Base-by-base conservation (phyloP, 352 stramenopile species). In the Phytophthora uliginosa region DNA sequence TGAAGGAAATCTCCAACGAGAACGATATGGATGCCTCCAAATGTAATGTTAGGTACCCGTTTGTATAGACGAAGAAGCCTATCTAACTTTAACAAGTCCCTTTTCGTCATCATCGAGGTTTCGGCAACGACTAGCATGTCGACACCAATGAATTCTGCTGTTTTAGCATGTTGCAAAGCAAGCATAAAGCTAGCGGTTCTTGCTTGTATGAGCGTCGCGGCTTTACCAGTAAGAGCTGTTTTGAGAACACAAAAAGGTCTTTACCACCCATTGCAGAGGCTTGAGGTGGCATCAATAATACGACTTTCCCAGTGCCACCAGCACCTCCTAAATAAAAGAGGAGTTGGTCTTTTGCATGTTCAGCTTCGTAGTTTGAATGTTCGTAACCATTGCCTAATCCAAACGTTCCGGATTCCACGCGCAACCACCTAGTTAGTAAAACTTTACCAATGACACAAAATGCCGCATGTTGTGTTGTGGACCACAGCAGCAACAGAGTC, bases 101-200 rank as follows among this genome's bases (percentile, higher is more conserved):
- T 1, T 61, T 61, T 60, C 17, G 51, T 68, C 36, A 68, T 0
- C 51, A 55, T 68, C 1, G 50, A 68, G 3, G 60, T 15, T 55
- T 61, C 61, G 7, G 60, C 61, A 17, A 68, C 55, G 13, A 68
- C 38, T 8, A 68, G 7, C 18, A 68, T 61, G 18, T 60, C 61
- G 47, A 68, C 50, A 13, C 36, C 33, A 53, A 60, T 2, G 34
- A 59, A 59, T 17, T 66, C 59, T 4, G 1, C n/a, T 9, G 47
- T 2, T 34, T 66, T 66, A 22, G 59, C 13, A 17, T 24, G 24
- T 36, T 55, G 40, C 20, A 63, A 55, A 3, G 57, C 34, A 33
- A 66, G 18, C 7, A 66, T 66, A 34, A 56, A 58, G 34, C 59
- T 66, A 15, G 59, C 59, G 7, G 59, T 66, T 6, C 59, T 31